These are phyloP conservation scores for Eucalyptus urophylla DNA, from an alignment of 345 rosid genomes.

Conservation along the genomic window DNA sequence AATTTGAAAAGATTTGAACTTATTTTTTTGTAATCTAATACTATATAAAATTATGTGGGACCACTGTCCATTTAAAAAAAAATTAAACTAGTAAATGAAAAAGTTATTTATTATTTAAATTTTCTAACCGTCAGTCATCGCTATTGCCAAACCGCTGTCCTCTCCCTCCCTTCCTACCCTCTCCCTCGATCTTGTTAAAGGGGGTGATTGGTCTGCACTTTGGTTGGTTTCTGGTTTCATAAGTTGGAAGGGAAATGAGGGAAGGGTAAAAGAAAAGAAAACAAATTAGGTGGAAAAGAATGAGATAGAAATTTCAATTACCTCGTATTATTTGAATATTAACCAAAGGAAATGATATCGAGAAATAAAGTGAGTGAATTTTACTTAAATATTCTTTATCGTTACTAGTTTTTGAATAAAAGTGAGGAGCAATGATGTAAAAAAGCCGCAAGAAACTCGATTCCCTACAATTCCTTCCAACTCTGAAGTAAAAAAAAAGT, in stretches of 20 bases:
- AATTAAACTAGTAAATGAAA: no score
- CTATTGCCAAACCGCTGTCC: no score
- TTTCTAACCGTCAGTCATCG: no score
- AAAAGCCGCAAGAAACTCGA: neutral
- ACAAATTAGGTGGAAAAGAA: neutral
- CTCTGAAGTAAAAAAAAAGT: neutral
- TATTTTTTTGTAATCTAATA: no score
- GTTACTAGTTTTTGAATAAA: neutral
- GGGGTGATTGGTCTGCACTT: no score
- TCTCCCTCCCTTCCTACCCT: neutral
- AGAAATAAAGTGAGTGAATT: neutral
- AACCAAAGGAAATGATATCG: neutral
- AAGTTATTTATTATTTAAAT: no score
- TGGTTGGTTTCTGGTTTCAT: no score
- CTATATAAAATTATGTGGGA: no score
- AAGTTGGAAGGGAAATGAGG: no score
- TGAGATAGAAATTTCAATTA: neutral
- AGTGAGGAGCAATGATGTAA: neutral
- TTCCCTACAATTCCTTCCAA: neutral
- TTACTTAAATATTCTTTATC: neutral
- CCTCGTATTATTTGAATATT: neutral
- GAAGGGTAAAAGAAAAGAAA: neutral
- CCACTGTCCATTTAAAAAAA: no score
- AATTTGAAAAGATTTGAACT: no score
- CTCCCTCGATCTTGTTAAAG: neutral